phyloP scores from a whole-genome alignment of 768 basidiomycete genomes.

The Trametes meyenii region DNA sequence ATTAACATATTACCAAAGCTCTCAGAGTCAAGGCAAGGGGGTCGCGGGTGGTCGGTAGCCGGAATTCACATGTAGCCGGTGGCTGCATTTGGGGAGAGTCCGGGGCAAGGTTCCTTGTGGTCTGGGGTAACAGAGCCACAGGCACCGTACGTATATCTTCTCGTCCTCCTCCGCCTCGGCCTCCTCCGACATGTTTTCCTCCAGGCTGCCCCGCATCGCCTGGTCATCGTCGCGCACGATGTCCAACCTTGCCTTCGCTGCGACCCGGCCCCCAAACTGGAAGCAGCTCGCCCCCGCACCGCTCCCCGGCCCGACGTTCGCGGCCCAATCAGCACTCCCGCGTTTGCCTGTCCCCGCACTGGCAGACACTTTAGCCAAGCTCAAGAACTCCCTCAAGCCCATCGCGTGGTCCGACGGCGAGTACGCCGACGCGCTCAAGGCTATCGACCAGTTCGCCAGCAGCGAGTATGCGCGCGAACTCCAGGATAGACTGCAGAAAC shows the following conservation, averaged over 20 bases:
- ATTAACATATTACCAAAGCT: no score
- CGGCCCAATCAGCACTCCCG: constrained; percentile 62
- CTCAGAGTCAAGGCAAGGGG: neutral
- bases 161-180: neutral
- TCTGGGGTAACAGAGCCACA: neutral
- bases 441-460: constrained; percentile 68
- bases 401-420: constrained; percentile 69
- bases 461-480: constrained; percentile 48
- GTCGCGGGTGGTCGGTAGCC: neutral
- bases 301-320: constrained; percentile 58
- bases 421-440: constrained; percentile 52
- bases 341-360: constrained; percentile 79
- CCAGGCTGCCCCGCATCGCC: constrained; percentile 18
- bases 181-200: constrained; percentile 14
- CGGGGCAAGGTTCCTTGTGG: neutral
- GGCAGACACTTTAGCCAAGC: constrained; percentile 59
- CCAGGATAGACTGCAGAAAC: constrained; percentile 63
- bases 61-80: neutral
- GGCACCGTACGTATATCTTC: neutral
- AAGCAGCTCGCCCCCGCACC: constrained; percentile 69
- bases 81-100: neutral
- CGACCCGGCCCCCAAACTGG: constrained; percentile 60
- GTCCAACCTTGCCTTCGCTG: constrained; percentile 27
- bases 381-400: constrained; percentile 73
- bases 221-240: constrained; percentile 20